These are phyloP conservation scores for Haplosporangium gracile DNA, from an alignment of 192 early-diverging fungal genomes.

Conservation along the genomic window DNA sequence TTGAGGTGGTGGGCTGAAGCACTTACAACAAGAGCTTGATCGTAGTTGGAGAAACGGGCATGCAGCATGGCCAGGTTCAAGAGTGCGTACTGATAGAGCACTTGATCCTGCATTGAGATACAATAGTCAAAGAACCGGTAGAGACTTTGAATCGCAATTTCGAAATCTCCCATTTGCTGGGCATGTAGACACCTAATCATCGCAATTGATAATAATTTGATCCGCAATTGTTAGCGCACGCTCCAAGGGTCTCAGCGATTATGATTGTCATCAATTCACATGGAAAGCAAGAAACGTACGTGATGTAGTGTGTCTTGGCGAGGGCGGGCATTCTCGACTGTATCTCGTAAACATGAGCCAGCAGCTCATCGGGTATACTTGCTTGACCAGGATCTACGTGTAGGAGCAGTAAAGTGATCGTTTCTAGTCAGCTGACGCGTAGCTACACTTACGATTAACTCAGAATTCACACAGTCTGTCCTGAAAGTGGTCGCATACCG, in stretches of 20 bases:
- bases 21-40: constrained; percentile 57
- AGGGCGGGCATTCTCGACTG: constrained; percentile 54
- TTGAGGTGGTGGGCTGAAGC: neutral
- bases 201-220: neutral
- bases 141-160: constrained; percentile 55
- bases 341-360: constrained; percentile 44
- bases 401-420: neutral
- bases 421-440: neutral
- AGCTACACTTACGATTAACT: neutral
- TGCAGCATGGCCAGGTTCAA: constrained; percentile 61
- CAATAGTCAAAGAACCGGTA: constrained; percentile 60
- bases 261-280: neutral
- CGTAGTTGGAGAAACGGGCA: constrained; percentile 56
- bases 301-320: constrained; percentile 55
- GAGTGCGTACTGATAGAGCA: constrained; percentile 59
- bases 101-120: constrained; percentile 35
- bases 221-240: neutral
- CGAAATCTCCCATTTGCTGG: constrained; percentile 56
- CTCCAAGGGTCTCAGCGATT: neutral
- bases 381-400: constrained; percentile 23
- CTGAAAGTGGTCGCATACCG: neutral
- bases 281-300: constrained; percentile 16
- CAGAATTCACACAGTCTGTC: neutral
- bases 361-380: constrained; percentile 39
- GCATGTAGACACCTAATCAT: constrained; percentile 44